Evolutionary conservation across 768 basidiomycete genomes (phyloP), one percentile per base, ranked within the genome.

Genomic region (Rhizopogon rudus): DNA sequence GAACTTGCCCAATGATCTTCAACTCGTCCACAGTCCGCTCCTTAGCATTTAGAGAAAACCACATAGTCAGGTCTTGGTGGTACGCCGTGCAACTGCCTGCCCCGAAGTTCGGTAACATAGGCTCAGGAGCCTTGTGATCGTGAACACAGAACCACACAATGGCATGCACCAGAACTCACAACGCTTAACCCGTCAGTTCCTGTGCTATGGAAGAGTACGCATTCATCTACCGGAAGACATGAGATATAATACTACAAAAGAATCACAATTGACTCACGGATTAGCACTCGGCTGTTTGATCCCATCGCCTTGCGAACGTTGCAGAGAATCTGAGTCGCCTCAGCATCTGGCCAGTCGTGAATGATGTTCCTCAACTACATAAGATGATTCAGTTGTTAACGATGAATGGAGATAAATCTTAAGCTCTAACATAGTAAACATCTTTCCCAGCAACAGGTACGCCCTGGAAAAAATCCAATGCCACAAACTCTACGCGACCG

Each of bases 21-120:
- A 46, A 12, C 35, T 33, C 31, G 8, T 33, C 9, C 2, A 33
- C 9, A 9, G 8, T 33, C 9, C 31, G 31, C 25, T 25, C 79
- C 59, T 74, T 69, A 5, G 69, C 63, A 44, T 81, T 78, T 13
- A 75, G 60, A 10, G 70, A n/a, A n/a, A 63, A 48, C 72, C 78
- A 73, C 78, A 81, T 79, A 52, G 71, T 73, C 40, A 80, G 48
- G 54, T 82, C 80, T 46, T 73, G 72, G 25, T 75, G 63, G 55
- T 80, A 80, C 37, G 67, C 66, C 4, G 73, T 63, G 37, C 73
- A 63, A 40, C 65, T 67, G 2, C 75, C 79, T 6, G 71, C 67
- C n/a, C 78, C 79, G 51, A 73, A 79, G 61, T 79, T 80, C 4
- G 79, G 71, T 3, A 80, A 67, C 49, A 82, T 63, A 0, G 78